phyloP scores from a whole-genome alignment of 208 protist genomes.

The Jaenimonas drosophilae region DNA sequence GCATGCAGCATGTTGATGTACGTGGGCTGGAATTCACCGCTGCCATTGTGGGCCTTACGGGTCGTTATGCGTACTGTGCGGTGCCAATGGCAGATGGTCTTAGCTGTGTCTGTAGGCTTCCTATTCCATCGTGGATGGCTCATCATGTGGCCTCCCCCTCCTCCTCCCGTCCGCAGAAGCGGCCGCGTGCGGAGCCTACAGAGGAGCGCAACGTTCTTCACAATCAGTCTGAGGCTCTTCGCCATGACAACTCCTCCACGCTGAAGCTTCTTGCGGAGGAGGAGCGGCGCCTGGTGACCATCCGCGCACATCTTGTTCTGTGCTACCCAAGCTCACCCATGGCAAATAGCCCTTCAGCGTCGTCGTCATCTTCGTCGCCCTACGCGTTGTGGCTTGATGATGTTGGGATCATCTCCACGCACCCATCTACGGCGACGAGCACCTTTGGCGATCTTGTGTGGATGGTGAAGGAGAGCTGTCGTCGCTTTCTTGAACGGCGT shows the following conservation, averaged over 20 bases:
- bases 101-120: not conserved
- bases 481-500: constrained; percentile 24
- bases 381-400: constrained; percentile 42
- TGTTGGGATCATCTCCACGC: too few relatives aligned
- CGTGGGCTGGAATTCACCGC: constrained; percentile 60
- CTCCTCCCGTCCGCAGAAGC: not conserved
- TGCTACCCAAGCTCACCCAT: constrained; percentile 8
- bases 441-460: constrained; percentile 25
- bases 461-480: constrained; percentile 39
- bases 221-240: constrained; percentile 8
- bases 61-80: constrained; percentile 64
- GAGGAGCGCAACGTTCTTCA: constrained; percentile 6
- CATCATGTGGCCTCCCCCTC: not conserved
- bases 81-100: constrained; percentile 16
- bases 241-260: constrained; percentile 5
- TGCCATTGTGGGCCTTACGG: constrained; percentile 32
- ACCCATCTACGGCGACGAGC: constrained; percentile 8
- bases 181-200: not conserved
- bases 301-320: constrained; percentile 52
- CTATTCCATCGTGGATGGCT: not conserved
- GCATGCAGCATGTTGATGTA: constrained; percentile 55
- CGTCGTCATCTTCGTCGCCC: constrained; percentile 11
- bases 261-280: constrained; percentile 7
- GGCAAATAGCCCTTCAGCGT: not conserved
- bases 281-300: constrained; percentile 17